Conservation (phyloP, 2,329 filamentous ascomycete genomes). For the Ceratocystis huliohia region DNA sequence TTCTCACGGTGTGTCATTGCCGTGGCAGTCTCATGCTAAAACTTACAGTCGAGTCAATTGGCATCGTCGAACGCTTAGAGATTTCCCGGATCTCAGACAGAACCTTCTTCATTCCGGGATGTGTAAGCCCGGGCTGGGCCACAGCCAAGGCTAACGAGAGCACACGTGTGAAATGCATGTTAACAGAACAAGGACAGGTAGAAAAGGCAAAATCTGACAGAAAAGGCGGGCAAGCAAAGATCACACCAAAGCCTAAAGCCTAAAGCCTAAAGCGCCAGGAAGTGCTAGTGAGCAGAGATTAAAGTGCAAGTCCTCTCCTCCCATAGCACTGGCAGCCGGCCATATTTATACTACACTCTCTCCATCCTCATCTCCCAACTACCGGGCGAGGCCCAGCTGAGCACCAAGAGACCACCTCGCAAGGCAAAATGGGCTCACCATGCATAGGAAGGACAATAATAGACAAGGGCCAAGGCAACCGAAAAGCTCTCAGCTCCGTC, state of each 20-base stretch:
- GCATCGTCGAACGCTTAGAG: not conserved
- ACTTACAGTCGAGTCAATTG: slow-evolving; percentile 16
- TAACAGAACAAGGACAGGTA: not conserved
- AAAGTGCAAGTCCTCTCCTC: not conserved
- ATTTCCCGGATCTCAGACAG: slow-evolving; percentile 12
- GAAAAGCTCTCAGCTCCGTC: not conserved
- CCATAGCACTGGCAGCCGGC: not conserved
- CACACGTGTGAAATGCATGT: not conserved
- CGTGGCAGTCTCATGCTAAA: not conserved
- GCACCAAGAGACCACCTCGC: not conserved
- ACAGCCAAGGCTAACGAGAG: slow-evolving; percentile 1
- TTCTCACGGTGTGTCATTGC: not conserved
- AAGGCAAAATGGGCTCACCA: not conserved
- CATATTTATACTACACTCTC: not conserved
- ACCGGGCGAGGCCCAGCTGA: not conserved
- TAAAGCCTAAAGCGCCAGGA: not conserved
- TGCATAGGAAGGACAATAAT: too few relatives aligned
- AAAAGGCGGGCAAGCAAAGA: not conserved
- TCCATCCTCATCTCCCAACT: not conserved
- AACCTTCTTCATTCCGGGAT: slow-evolving; percentile 15
- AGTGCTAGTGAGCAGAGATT: not conserved
- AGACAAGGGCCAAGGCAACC: not conserved
- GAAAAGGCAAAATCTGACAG: not conserved
- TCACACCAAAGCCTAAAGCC: too few relatives aligned
- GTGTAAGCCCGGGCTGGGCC: slow-evolving; percentile 1